A percentile compares a stretch with the other conserved stretches of the same genome.
Evolutionary conservation across 2,329 filamentous ascomycete species (phyloP).

Genomic region (Aspergillus fumigatus): DNA sequence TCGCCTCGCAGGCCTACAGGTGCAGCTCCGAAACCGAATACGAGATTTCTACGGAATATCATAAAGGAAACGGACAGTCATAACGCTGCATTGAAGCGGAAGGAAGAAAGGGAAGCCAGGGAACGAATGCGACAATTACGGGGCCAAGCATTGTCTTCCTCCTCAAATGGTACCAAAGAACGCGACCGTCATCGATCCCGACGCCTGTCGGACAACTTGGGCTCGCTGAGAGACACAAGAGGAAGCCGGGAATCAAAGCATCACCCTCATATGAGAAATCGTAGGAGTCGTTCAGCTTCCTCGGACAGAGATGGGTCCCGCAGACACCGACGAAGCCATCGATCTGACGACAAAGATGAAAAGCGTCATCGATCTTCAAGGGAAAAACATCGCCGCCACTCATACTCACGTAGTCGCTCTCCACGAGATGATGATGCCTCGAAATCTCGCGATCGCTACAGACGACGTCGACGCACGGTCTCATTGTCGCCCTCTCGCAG

Average conservation of each 20-base stretch:
- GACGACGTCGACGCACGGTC: conserved; percentile 12
- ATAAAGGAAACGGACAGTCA: conserved; percentile 84
- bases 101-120: conserved; percentile 73
- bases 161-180: conserved; percentile 36
- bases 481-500: conserved; percentile 19
- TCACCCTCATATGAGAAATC: conserved; percentile 25
- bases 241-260: conserved; percentile 19
- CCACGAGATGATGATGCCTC: conserved; percentile 9
- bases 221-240: conserved; percentile 18
- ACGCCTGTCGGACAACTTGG: conserved; percentile 12
- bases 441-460: conserved; percentile 10
- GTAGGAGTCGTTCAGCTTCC: conserved; percentile 24
- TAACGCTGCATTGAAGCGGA: conserved; percentile 80
- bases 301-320: conserved; percentile 20
- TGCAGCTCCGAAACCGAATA: conserved; percentile 81
- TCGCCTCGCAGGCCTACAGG: conserved; percentile 51
- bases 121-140: conserved; percentile 61
- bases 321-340: conserved; percentile 20
- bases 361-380: conserved; percentile 16
- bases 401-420: conserved; percentile 20
- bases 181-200: conserved; percentile 12
- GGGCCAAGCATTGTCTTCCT: conserved; percentile 30
- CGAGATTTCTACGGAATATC: conserved; percentile 79
- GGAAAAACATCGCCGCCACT: conserved; percentile 11
- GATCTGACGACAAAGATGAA: conserved; percentile 14